Conservation (phyloP, 768 basidiomycete species). For the Leccinum longicurvipes region DNA sequence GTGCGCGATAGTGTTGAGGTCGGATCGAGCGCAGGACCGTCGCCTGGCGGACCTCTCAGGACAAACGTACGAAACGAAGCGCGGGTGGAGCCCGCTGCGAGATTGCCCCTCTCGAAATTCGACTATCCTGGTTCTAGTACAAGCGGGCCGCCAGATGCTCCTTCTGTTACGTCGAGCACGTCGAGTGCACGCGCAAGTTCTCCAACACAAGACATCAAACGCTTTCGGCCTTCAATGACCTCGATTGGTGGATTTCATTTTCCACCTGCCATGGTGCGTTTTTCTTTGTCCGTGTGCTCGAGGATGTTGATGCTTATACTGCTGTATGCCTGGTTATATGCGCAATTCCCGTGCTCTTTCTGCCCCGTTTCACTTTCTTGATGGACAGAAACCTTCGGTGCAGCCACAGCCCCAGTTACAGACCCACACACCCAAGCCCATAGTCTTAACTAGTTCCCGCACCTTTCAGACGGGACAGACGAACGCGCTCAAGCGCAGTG, state of each 20-base stretch:
- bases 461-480: slow-evolving; percentile 2
- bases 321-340: slow-evolving; percentile 6
- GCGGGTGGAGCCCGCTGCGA: neutral
- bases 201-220: neutral
- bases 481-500: slow-evolving; percentile 32
- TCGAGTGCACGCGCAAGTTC: neutral
- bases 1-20: slow-evolving; percentile 2
- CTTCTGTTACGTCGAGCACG: slow-evolving; percentile 1
- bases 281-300: neutral
- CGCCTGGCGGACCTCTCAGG: neutral
- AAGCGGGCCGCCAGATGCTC: neutral
- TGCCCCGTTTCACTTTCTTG: neutral
- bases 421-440: slow-evolving; percentile 1
- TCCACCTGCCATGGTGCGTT: slow-evolving; percentile 43
- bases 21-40: neutral
- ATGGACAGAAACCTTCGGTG: neutral
- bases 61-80: neutral
- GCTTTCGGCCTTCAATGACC: neutral
- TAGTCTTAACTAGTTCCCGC: slow-evolving; percentile 6
- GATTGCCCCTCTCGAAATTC: neutral
- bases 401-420: slow-evolving; percentile 7
- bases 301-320: neutral
- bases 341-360: neutral
- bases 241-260: slow-evolving; percentile 51
- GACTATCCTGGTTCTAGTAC: neutral